Percentiles rank a stretch among this genome's conserved stretches.
Conservation (phyloP, 257 asterid genomes). For the Solanum medicagineum region DNA sequence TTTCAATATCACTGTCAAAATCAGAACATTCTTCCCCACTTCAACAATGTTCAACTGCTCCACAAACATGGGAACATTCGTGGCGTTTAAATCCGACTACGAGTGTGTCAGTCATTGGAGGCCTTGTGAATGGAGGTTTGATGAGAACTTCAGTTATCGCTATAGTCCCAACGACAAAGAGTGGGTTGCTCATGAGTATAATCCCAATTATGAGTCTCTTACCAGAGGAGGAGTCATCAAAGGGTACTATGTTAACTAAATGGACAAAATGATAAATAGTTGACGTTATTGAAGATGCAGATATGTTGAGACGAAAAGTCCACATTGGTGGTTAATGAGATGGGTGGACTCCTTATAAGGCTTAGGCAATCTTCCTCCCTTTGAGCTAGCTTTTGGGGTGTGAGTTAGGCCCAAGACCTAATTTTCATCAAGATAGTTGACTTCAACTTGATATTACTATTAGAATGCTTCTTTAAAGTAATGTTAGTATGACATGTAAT, state of each 20-base stretch:
- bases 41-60: conserved; percentile 57
- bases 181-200: background rate
- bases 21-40: conserved; percentile 15
- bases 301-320: too few relatives aligned
- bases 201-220: background rate
- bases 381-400: too few relatives aligned
- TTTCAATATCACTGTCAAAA: conserved; percentile 18
- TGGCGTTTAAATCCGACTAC: conserved; percentile 33
- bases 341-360: too few relatives aligned
- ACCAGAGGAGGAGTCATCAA: background rate
- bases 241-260: background rate
- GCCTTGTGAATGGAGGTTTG: background rate
- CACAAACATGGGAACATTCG: conserved; percentile 68
- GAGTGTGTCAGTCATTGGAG: conserved; percentile 2
- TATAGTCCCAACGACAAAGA: background rate
- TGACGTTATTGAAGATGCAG: background rate
- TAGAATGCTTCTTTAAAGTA: too few relatives aligned
- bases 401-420: too few relatives aligned
- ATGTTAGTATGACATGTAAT: too few relatives aligned
- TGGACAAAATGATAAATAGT: too few relatives aligned
- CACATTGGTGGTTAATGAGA: too few relatives aligned
- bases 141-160: background rate
- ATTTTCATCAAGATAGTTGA: too few relatives aligned
- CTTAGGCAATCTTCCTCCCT: too few relatives aligned
- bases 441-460: background rate